Conservation (phyloP, 768 basidiomycete species). For the Chalciporus pseudorubinellus region DNA sequence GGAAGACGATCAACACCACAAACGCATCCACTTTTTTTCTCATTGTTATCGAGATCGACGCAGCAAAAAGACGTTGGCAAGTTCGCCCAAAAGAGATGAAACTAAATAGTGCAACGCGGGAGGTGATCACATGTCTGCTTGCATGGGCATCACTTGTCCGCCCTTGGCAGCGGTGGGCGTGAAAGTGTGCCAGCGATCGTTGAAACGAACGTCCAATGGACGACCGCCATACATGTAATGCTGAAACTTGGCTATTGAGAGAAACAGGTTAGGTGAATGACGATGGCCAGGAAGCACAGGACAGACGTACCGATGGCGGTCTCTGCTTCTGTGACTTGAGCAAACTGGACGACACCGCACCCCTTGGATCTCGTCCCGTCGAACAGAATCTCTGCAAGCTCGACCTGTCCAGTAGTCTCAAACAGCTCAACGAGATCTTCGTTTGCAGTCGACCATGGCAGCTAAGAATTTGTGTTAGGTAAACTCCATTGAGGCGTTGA, state of each 20-base stretch:
- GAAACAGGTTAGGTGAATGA: background rate
- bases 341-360: conserved; percentile 93
- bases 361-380: conserved; percentile 93
- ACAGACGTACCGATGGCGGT: conserved; percentile 76
- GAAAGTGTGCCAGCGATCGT: conserved; percentile 94
- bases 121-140: conserved; percentile 43
- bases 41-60: background rate
- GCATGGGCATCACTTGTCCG: conserved; percentile 67
- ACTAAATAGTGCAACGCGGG: background rate
- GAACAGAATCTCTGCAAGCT: conserved; percentile 91
- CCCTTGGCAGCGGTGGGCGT: conserved; percentile 87
- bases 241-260: conserved; percentile 78
- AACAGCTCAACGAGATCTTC: conserved; percentile 98
- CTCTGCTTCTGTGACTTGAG: conserved; percentile 83
- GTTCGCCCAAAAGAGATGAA: background rate
- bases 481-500: background rate
- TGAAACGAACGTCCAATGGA: conserved; percentile 89
- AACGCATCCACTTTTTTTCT: background rate
- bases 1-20: background rate
- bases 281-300: background rate
- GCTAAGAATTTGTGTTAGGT: conserved; percentile 40
- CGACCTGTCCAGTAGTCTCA: conserved; percentile 95
- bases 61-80: too few relatives aligned
- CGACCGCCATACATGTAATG: conserved; percentile 94
- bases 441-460: conserved; percentile 99